Evolutionary conservation across 2,329 filamentous ascomycete species (phyloP).

Genomic region (Epichloe sp.): DNA sequence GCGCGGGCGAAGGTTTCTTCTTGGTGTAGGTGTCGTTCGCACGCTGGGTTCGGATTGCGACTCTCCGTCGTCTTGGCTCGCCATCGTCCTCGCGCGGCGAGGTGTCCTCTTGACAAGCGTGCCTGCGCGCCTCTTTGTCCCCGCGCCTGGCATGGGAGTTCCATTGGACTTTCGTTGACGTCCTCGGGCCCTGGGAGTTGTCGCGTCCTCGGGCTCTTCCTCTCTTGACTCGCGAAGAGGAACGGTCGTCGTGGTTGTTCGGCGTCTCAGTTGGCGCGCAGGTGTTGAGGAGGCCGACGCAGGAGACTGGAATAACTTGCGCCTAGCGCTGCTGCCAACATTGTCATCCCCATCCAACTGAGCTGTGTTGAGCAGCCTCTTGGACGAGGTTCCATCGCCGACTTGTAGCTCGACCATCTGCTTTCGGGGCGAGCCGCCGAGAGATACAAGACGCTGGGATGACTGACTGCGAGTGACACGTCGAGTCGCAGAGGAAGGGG

Average conservation of each 20-base stretch:
- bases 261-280: slow-evolving; percentile 20
- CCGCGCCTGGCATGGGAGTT: slow-evolving; percentile 33
- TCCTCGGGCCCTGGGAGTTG: slow-evolving; percentile 30
- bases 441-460: slow-evolving; percentile 24
- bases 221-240: slow-evolving; percentile 33
- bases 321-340: slow-evolving; percentile 21
- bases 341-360: slow-evolving; percentile 21
- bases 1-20: slow-evolving; percentile 15
- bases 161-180: slow-evolving; percentile 37
- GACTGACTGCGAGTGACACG: slow-evolving; percentile 33
- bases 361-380: slow-evolving; percentile 41
- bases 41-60: slow-evolving; percentile 9
- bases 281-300: slow-evolving; percentile 23
- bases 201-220: slow-evolving; percentile 16
- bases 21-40: slow-evolving; percentile 20
- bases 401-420: slow-evolving; percentile 45
- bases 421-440: slow-evolving; percentile 36
- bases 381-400: slow-evolving; percentile 34
- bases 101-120: slow-evolving; percentile 29
- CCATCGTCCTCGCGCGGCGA: slow-evolving; percentile 20
- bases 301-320: slow-evolving; percentile 31
- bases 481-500: slow-evolving; percentile 24
- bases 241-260: slow-evolving; percentile 35
- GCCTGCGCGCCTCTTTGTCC: slow-evolving; percentile 31
- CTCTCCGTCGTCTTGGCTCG: slow-evolving; percentile 16